Evolutionary conservation across 768 basidiomycete species (phyloP), one percentile per base, ranked within the genome.

Genomic region (Daedaleopsis sinensis): DNA sequence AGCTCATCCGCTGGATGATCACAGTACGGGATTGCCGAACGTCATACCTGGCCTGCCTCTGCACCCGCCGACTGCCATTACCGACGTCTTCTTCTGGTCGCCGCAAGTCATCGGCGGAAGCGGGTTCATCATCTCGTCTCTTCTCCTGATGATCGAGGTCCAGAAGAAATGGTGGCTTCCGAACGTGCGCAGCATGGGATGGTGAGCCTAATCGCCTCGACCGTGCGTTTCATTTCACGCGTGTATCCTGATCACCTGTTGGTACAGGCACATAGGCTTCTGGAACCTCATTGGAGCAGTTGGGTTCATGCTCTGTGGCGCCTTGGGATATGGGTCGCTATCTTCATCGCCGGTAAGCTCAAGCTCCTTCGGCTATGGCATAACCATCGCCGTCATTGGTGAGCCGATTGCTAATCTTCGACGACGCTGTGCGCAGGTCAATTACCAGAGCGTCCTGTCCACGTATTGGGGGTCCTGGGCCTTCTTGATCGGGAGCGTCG

Each of bases 391-490:
- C 27, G 27, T 32, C 27, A 3, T 32, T 32, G 27, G 27, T 7
- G 27, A 32, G 4, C 27, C 27, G 27, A 32, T 32, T 32, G 27
- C 27, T 32, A 32, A 32, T 32, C 15, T 2, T 35, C 0, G 5
- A 1, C 43, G 16, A 9, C 10, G 10, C 24, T 32, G 21, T 43
- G 38, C 21, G 38, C 53, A 70, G 69, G 78, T 74, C 16, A 75
- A 76, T 44, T 87, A 85, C 64, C 78, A 87, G 68, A 84, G 82
- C 67, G 76, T 78, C 7, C 68, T 84, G 49, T 76, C 76, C 6
- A 87, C 85, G 0, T 87, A 84, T 66, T 86, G 84, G 83, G 81
- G 80, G 21, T 77, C 80, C 5, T 87, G 84, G 83, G 85, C 81
- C 3, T 88, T 88, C 74, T 73, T 88, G 71, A 81, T 87, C 47